Evolutionary conservation across 495 filamentous ascomycete genomes (phyloP), one percentile per base, ranked within the genome.

Genomic region (Durotheca rogersii): DNA sequence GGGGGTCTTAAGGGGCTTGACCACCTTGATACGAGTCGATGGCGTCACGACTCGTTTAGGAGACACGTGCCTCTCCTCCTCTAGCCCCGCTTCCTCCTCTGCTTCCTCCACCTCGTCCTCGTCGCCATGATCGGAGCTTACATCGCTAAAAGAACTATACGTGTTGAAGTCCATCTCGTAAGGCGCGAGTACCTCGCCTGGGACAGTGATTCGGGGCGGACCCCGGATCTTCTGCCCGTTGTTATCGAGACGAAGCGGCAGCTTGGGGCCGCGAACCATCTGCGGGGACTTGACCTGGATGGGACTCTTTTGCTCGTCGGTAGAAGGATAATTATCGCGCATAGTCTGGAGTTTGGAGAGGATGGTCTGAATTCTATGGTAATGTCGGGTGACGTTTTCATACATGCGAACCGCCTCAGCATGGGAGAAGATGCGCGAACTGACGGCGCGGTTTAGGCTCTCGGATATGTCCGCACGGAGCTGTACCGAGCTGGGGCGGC

Each of bases 351-450:
- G 82, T 70, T 96, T 96, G 42, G 81, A 74, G 6, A 83, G 81
- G 54, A 98, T 95, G 31, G 80, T 85, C 49, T 76, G 82, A 42
- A 89, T 73, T 19, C 90, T 84, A 58, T 81, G 83, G 61, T 83
- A 81, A 67, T 96, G 90, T 37, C 89, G 82, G 58, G 87, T 80
- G 11, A 94, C 69, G 42, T 77, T 82, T 42, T 95, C 87, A 61
- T 83, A 79, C 55, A 96, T 79, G 42, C 92, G 84, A 60, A 78
- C 73, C 6, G 93, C 87, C 66, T 98, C 93, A 31, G 88, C 90
- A 56, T 87, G 83, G 18, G 89, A 73, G 29, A 85, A 87, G 55
- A 87, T 79, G 58, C 90, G 86, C 34, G 86, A 81, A 61, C 81
- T 84, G 46, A 94, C 77, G 11, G 86, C 87, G 49, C 84, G 81